phyloP scores from a whole-genome alignment of 768 basidiomycete species.

The Roridomyces roridus region DNA sequence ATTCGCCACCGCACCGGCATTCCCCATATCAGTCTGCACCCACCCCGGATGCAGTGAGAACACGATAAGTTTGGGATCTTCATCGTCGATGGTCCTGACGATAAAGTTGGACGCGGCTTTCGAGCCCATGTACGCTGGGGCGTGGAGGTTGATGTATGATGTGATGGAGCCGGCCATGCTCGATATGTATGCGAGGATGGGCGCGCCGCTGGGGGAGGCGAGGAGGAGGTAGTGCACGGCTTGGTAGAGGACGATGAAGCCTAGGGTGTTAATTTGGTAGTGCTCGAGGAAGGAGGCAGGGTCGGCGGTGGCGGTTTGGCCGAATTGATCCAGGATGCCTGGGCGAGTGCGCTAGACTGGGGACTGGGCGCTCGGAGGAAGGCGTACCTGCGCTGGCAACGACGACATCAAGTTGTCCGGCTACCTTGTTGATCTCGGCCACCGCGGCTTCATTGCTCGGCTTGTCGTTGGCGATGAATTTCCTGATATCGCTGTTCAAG shows the following conservation, averaged over 20 bases:
- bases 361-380: not conserved
- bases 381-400: constrained; percentile 1
- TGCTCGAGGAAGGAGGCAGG: not conserved
- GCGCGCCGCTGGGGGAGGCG: not conserved
- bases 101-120: constrained; percentile 3
- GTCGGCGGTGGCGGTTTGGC: not conserved
- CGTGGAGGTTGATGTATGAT: not conserved
- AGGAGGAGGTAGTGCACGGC: constrained; percentile 2
- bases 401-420: not conserved
- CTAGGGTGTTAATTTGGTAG: constrained; percentile 7
- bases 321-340: not conserved
- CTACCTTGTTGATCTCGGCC: not conserved
- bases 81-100: not conserved
- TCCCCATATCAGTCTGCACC: not conserved
- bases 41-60: not conserved
- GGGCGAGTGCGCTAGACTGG: not conserved
- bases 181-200: not conserved
- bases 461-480: not conserved
- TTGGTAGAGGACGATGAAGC: constrained; percentile 5
- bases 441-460: not conserved
- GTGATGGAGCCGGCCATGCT: not conserved
- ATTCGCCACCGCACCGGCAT: not conserved
- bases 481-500: no score
- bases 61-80: not conserved
- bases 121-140: not conserved